phyloP scores from a whole-genome alignment of 352 stramenopile genomes.

The Aphanomyces astaci region DNA sequence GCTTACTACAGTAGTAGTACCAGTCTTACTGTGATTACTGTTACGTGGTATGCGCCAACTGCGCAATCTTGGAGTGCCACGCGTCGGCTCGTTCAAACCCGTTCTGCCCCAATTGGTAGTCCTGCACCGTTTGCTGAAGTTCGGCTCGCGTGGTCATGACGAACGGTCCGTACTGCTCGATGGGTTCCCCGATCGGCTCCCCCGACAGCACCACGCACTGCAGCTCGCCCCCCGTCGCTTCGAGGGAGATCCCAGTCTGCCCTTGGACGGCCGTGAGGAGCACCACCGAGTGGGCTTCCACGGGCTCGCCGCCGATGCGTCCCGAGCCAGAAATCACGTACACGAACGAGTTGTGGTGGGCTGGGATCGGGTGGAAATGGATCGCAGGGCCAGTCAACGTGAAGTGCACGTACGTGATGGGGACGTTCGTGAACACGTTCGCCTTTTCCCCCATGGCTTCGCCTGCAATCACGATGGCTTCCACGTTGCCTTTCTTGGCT shows the following conservation, averaged over 20 bases:
- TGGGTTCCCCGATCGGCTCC: conserved; percentile 49
- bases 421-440: conserved; percentile 36
- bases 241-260: conserved; percentile 42
- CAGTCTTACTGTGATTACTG: too few species aligned
- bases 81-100: conserved; percentile 53
- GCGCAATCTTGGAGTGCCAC: conserved; percentile 46
- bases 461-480: conserved; percentile 46
- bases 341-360: conserved; percentile 38
- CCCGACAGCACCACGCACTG: conserved; percentile 58
- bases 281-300: background rate
- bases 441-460: conserved; percentile 41
- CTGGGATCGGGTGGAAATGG: conserved; percentile 36
- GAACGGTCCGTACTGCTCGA: conserved; percentile 62
- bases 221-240: conserved; percentile 30
- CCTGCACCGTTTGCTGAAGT: conserved; percentile 46
- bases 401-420: conserved; percentile 52
- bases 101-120: conserved; percentile 49
- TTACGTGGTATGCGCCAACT: conserved; percentile 2
- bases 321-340: conserved; percentile 34
- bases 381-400: conserved; percentile 31
- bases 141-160: conserved; percentile 56
- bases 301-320: background rate
- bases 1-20: too few species aligned
- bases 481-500: conserved; percentile 33
- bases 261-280: conserved; percentile 26